phyloP scores from a whole-genome alignment of 2,329 filamentous ascomycete species.

The Incumbomyces delicatus region DNA sequence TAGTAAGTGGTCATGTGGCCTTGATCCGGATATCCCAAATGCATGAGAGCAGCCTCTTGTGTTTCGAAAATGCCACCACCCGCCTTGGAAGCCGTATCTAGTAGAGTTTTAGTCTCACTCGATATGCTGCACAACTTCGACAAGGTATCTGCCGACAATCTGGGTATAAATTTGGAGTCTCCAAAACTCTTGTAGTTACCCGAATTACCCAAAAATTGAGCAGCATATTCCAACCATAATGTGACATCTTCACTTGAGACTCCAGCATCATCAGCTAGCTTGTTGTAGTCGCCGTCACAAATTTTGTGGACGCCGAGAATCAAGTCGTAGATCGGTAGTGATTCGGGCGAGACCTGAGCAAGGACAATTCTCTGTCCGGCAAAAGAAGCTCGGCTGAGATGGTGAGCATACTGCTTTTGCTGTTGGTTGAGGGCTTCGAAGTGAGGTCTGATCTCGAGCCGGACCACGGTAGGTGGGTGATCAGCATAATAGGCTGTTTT shows the following conservation, averaged over 20 bases:
- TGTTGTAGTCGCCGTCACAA: constrained; percentile 60
- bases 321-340: constrained; percentile 70
- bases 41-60: constrained; percentile 54
- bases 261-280: constrained; percentile 53
- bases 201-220: constrained; percentile 68
- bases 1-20: constrained; percentile 78
- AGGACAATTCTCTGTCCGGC: constrained; percentile 68
- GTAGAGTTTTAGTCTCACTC: constrained; percentile 52
- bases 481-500: constrained; percentile 66
- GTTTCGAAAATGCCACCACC: constrained; percentile 62
- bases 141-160: constrained; percentile 55
- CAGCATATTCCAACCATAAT: constrained; percentile 65
- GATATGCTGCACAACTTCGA: constrained; percentile 52
- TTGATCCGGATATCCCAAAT: constrained; percentile 63
- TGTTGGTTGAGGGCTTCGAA: constrained; percentile 57
- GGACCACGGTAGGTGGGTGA: constrained; percentile 76
- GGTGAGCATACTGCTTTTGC: constrained; percentile 86
- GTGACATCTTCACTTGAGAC: constrained; percentile 55
- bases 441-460: constrained; percentile 82
- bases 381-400: constrained; percentile 65
- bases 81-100: constrained; percentile 50
- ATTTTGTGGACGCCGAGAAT: constrained; percentile 62
- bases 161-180: constrained; percentile 72
- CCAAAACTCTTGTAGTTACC: constrained; percentile 86
- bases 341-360: constrained; percentile 72